phyloP scores from a whole-genome alignment of 1,139 yeast species.

The Kurtzmaniella natalensis region DNA sequence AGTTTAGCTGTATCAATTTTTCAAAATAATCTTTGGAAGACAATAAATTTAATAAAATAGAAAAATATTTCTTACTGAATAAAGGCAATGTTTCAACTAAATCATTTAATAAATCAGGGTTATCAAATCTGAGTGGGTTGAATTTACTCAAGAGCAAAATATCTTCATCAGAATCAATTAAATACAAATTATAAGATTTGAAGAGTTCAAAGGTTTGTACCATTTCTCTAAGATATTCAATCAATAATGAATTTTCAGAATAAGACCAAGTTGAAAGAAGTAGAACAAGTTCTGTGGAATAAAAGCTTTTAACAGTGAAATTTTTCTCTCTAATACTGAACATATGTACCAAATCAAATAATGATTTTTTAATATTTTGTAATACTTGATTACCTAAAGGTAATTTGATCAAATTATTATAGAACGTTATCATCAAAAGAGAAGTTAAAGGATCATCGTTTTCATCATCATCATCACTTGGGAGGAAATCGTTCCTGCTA shows the following conservation, averaged over 20 bases:
- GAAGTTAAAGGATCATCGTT: slow-evolving; percentile 24
- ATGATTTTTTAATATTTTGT: slow-evolving; percentile 11
- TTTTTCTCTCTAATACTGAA: slow-evolving; percentile 12
- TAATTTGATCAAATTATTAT: slow-evolving; percentile 16
- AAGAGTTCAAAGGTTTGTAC: slow-evolving; percentile 13
- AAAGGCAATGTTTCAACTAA: slow-evolving; percentile 16
- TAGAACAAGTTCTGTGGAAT: slow-evolving; percentile 16
- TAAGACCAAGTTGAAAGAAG: slow-evolving; percentile 17
- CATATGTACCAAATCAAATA: slow-evolving; percentile 10
- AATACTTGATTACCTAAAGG: slow-evolving; percentile 8
- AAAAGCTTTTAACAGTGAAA: slow-evolving; percentile 13
- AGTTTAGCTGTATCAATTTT: slow-evolving; percentile 12
- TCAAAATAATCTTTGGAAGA: slow-evolving; percentile 17
- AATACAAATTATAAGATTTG: slow-evolving; percentile 19
- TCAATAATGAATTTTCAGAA: slow-evolving; percentile 10
- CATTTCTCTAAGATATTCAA: slow-evolving; percentile 6
- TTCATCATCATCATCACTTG: slow-evolving; percentile 14
- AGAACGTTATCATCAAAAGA: slow-evolving; percentile 25
- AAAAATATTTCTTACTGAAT: slow-evolving; percentile 21
- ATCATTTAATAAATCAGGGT: slow-evolving; percentile 14
- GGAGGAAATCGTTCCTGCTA: slow-evolving; percentile 11
- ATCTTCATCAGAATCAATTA: slow-evolving; percentile 16
- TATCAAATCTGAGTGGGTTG: slow-evolving; percentile 16
- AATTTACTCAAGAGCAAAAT: slow-evolving; percentile 19
- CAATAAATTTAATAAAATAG: slow-evolving; percentile 27